Base-by-base conservation (phyloP, 2,329 filamentous ascomycete genomes). In the Nannizziopsis barbatae region DNA sequence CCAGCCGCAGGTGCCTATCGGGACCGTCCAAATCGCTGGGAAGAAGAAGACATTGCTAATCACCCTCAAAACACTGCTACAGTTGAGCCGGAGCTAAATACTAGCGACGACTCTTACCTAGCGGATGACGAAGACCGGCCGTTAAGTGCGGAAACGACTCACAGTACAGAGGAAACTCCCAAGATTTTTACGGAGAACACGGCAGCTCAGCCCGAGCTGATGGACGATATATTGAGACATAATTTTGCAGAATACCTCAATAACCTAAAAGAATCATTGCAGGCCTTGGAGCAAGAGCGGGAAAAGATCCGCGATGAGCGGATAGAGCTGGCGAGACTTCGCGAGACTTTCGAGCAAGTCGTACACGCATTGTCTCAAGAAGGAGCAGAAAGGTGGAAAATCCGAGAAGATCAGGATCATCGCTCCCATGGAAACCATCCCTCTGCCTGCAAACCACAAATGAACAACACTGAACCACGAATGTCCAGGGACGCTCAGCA, bases 261-360 rank as follows among this genome's bases (percentile, higher is more conserved):
- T 45, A 44, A 15, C 5, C 35, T 52, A n/a, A 38, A 27, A 5
- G 18, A 44, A 12, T 50, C 37, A 20, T 32, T 53, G 33, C 30
- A 47, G 30, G 50, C 38, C 14, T 31, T 55, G 17, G 52, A 50
- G 33, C 39, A 18, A 33, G 47, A 50, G 33, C 39, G 38, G 20
- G 42, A 43, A 31, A 40, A 43, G 31, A 35, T 52, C 8, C 31
- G 14, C 35, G 37, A 49, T 7, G 53, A 55, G 31, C 39, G 51
- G 15, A 20, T 38, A 9, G 20, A 45, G 17, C 49, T 53, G 30
- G 32, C 49, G 27, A 47, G 42, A 33, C 51, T 53, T 2, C 40
- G 27, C 14, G 10, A 31, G 8, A 27, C 15, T 4, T 30, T 53
- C 10, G 37, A 50, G n/a, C 17, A 42, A 18, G 44, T 46, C 22